Evolutionary conservation across 1,284 basidiomycete species (phyloP).

Genomic region (Cerrena zonata): DNA sequence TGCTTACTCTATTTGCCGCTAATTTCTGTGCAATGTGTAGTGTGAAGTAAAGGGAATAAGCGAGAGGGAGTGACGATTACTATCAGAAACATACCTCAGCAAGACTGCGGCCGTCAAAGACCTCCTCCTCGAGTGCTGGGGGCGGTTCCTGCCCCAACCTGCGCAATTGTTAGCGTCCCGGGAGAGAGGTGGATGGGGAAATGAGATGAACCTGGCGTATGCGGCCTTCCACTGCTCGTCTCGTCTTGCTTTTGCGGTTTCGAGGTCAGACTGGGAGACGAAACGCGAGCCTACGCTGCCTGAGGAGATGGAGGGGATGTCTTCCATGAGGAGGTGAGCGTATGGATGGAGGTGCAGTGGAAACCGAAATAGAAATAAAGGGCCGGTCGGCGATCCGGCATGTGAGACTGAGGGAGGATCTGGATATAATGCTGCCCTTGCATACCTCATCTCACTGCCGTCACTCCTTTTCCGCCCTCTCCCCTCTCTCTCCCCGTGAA

Average conservation of each 20-base stretch:
- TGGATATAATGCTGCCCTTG: neutral
- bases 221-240: slow-evolving; percentile 91
- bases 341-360: neutral
- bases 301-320: slow-evolving; percentile 60
- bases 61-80: slow-evolving; percentile 21
- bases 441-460: slow-evolving; percentile 7
- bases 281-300: slow-evolving; percentile 71
- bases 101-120: slow-evolving; percentile 81
- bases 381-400: too few species aligned
- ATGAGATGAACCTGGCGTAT: slow-evolving; percentile 66
- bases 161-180: slow-evolving; percentile 11
- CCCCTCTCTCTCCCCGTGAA: slow-evolving; percentile 7
- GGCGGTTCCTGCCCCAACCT: slow-evolving; percentile 86
- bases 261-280: slow-evolving; percentile 74
- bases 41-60: slow-evolving; percentile 30
- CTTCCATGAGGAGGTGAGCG: slow-evolving; percentile 31
- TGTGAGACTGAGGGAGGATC: too few species aligned
- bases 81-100: slow-evolving; percentile 68
- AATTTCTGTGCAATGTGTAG: slow-evolving; percentile 53
- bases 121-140: slow-evolving; percentile 65
- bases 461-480: slow-evolving; percentile 9
- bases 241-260: slow-evolving; percentile 66
- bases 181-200: neutral
- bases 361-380: too few species aligned
- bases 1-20: slow-evolving; percentile 70